A percentile compares a stretch with the other conserved stretches of the same genome.
Evolutionary conservation across 441 rosid genomes (phyloP).

Genomic region (Rhodomyrtus psidioides): DNA sequence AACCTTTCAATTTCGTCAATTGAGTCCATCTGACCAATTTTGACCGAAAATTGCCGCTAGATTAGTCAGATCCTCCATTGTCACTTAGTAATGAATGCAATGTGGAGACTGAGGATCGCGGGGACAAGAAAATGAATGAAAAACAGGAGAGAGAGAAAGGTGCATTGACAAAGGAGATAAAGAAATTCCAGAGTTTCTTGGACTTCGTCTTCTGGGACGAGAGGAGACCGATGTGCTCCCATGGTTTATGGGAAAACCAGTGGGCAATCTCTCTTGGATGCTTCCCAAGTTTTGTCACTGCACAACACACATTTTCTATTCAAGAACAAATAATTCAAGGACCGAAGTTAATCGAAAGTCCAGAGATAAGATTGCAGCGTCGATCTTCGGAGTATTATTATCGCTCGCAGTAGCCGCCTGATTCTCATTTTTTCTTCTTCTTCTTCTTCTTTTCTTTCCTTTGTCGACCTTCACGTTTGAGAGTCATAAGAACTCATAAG

Average conservation of each 20-base stretch:
- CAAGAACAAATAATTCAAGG: neutral
- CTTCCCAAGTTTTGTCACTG: neutral
- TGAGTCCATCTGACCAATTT: no score
- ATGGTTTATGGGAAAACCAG: neutral
- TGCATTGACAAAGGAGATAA: neutral
- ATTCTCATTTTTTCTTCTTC: neutral
- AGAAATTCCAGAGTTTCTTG: neutral
- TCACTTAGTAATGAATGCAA: neutral
- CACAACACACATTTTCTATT: neutral
- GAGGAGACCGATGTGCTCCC: neutral
- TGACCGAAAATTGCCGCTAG: no score
- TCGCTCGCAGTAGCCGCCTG: no score
- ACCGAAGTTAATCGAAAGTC: neutral
- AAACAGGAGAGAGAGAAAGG: neutral
- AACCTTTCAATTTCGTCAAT: no score
- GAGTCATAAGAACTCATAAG: neutral
- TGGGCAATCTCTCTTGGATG: neutral
- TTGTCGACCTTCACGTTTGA: neutral
- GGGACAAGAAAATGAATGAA: neutral
- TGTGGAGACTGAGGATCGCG: neutral
- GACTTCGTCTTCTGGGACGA: neutral
- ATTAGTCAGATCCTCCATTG: no score
- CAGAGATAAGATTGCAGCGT: neutral
- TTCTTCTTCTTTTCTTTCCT: neutral
- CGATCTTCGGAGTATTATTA: neutral